Percentiles rank a stretch among this genome's conserved stretches.
Conservation (phyloP, 352 stramenopile species). For the Globisporangium mamillatum region DNA sequence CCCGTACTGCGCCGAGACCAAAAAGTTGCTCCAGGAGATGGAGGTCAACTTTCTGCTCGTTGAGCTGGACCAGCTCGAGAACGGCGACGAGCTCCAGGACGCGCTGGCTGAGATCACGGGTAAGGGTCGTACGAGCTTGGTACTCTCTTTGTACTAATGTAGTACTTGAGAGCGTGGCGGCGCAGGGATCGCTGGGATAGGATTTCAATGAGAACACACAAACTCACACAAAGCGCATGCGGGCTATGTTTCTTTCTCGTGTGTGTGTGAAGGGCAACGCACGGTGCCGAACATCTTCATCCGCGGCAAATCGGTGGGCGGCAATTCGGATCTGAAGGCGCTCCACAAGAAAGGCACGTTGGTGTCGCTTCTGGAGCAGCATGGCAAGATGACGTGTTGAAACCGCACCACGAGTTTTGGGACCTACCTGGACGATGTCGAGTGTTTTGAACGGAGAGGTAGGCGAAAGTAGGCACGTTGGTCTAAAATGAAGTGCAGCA, state of each 20-base stretch:
- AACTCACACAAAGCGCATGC: background rate
- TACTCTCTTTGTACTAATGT: background rate
- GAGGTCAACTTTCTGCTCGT: constrained; percentile 53
- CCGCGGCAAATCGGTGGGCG: constrained; percentile 91
- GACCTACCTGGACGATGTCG: background rate
- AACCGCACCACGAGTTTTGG: background rate
- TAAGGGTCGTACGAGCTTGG: background rate
- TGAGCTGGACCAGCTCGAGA: constrained; percentile 54
- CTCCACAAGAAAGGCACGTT: constrained; percentile 81
- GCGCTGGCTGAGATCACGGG: constrained; percentile 63
- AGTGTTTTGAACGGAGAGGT: background rate
- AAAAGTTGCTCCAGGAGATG: constrained; percentile 54
- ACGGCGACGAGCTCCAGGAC: constrained; percentile 56
- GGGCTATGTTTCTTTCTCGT: background rate
- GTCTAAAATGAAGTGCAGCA: too few relatives aligned
- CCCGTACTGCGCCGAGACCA: constrained; percentile 89
- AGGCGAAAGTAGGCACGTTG: background rate
- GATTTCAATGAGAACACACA: background rate
- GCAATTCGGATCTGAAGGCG: constrained; percentile 93
- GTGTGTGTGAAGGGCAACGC: constrained; percentile 49
- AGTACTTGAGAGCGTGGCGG: background rate
- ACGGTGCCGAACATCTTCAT: constrained; percentile 99
- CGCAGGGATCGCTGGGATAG: background rate
- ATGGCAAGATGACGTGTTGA: constrained; percentile 6
- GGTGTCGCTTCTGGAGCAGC: constrained; percentile 52